Evolutionary conservation across 2,329 filamentous ascomycete species (phyloP), one percentile per base, ranked within the genome.

Genomic region (Trichoderma lentiforme): DNA sequence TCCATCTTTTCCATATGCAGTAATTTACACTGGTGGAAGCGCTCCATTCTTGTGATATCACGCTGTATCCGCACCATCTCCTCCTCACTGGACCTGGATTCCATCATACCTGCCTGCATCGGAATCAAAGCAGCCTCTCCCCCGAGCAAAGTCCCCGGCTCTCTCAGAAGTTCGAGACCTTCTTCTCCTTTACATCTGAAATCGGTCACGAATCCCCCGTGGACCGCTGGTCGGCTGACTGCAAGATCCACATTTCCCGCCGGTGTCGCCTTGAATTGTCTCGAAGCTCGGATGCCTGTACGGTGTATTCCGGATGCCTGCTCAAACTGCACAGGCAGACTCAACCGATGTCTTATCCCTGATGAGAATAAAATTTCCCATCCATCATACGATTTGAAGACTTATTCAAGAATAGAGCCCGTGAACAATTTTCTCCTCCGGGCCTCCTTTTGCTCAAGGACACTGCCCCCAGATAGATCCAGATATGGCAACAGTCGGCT

Each of bases 181-280:
- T 69, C 34, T 28, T 47, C 36, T 26, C 21, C 58, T 39, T 32
- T 67, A 24, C 47, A 11, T 15, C 28, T 61, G 36, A 4, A 12
- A n/a, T 34, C 18, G 63, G 47, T 28, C 24, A 30, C 11, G 32
- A 24, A 47, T 47, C 57, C 51, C 64, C 51, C 51, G 47, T 67
- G 51, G 47, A 26, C 30, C 26, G 57, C n/a, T 64, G 60, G 60
- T 70, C 60, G 68, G 68, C 60, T 63, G 68, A 70, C 68, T 64
- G 43, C 11, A 28, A 56, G 68, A 57, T 64, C 68, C 68, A 70
- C 58, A 63, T 21, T 69, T 64, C n/a, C 68, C 68, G 68, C 68
- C 60, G 68, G 24, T 32, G 51, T 70, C 68, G 68, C 68, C 68
- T 36, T 57, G 68, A 43, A 26, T 30, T 64, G 60, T 70, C 68